Conservation (phyloP, 768 basidiomycete genomes). For the Coprinopsis marcescibilis region DNA sequence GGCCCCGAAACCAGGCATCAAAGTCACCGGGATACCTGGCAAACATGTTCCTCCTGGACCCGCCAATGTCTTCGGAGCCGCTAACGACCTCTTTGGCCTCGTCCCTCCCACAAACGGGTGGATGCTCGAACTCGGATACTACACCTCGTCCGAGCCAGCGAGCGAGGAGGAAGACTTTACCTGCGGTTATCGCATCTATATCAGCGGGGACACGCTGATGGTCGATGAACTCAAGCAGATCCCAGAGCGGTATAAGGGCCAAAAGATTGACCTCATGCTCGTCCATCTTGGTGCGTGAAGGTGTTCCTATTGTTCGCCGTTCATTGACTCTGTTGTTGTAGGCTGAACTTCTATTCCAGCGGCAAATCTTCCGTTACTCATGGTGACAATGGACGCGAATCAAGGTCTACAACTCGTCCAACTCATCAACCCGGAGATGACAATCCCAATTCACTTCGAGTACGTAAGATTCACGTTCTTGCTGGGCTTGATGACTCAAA, state of each 20-base stretch:
- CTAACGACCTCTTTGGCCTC: slow-evolving; percentile 2
- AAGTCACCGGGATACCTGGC: slow-evolving; percentile 9
- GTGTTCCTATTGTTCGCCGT: background rate
- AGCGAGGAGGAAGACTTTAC: background rate
- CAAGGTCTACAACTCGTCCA: slow-evolving; percentile 5
- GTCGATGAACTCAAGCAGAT: slow-evolving; percentile 11
- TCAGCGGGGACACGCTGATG: slow-evolving; percentile 5
- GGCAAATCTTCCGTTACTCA: background rate
- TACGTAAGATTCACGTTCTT: background rate
- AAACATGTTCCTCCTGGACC: slow-evolving; percentile 11
- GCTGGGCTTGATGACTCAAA: background rate
- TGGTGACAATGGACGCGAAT: slow-evolving; percentile 8
- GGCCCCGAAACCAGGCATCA: slow-evolving; percentile 1
- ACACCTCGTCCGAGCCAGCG: no score
- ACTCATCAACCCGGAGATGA: slow-evolving; percentile 6
- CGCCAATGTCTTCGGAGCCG: background rate
- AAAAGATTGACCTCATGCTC: slow-evolving; percentile 11
- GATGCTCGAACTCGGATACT: slow-evolving; percentile 9
- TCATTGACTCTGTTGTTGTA: background rate
- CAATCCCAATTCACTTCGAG: slow-evolving; percentile 11
- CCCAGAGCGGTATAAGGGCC: slow-evolving; percentile 7
- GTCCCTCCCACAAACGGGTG: slow-evolving; percentile 10
- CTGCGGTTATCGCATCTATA: slow-evolving; percentile 10
- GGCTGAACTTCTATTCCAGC: slow-evolving; percentile 6
- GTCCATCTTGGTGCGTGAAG: slow-evolving; percentile 7